Conservation (phyloP, 192 early-diverging fungal genomes). For the Coemansia biformis region DNA sequence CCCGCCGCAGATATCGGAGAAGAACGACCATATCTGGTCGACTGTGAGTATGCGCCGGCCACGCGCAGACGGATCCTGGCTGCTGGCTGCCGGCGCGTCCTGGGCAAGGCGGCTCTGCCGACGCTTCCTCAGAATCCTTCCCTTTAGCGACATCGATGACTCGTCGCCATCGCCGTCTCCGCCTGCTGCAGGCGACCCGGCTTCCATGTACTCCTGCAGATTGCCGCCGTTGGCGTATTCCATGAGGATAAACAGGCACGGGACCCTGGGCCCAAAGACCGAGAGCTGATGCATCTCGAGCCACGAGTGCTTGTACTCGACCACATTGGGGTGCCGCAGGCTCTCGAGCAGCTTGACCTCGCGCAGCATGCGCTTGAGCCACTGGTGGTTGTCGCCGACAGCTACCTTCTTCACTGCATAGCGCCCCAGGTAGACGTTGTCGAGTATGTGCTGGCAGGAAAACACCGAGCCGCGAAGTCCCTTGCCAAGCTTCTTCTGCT, state of each 20-base stretch:
- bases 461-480: constrained; percentile 88
- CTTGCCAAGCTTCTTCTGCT: constrained; percentile 79
- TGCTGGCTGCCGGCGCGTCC: not conserved
- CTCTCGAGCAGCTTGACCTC: constrained; percentile 90
- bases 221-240: constrained; percentile 92
- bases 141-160: constrained; percentile 18
- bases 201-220: constrained; percentile 84
- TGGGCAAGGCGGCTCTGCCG: constrained; percentile 1
- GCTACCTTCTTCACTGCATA: constrained; percentile 95
- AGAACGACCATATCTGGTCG: constrained; percentile 78
- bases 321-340: constrained; percentile 86
- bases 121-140: constrained; percentile 25
- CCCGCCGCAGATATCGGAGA: constrained; percentile 88
- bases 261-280: constrained; percentile 71
- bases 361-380: constrained; percentile 88
- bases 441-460: constrained; percentile 76
- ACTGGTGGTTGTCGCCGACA: constrained; percentile 82
- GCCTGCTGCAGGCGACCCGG: not conserved
- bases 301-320: constrained; percentile 96
- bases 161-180: not conserved
- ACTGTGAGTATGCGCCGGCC: constrained; percentile 47
- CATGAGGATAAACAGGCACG: constrained; percentile 95
- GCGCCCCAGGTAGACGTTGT: constrained; percentile 66
- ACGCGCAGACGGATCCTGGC: not conserved
- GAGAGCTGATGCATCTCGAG: constrained; percentile 77